Evolutionary conservation across 2,329 filamentous ascomycete species (phyloP).

Genomic region (Apiospora saccharicola): DNA sequence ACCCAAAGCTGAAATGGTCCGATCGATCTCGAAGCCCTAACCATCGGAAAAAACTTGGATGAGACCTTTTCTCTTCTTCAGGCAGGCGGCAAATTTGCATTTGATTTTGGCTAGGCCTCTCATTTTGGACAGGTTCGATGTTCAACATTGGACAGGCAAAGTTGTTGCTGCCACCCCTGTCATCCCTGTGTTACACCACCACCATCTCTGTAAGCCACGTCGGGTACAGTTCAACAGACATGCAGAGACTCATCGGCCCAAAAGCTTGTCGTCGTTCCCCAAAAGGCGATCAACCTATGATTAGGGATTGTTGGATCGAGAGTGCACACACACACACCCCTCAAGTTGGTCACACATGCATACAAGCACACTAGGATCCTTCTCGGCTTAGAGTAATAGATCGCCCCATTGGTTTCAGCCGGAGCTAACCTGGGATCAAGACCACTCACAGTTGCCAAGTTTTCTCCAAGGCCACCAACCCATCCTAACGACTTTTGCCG

Average conservation of each 20-base stretch:
- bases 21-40: not conserved
- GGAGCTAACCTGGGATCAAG: not conserved
- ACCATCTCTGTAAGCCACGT: constrained; percentile 9
- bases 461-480: not conserved
- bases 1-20: not conserved
- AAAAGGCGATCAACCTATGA: not conserved
- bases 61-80: not conserved
- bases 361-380: not conserved
- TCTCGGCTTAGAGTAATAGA: not conserved
- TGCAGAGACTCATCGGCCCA: not conserved
- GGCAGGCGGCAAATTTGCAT: not conserved
- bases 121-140: not conserved
- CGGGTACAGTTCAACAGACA: not conserved
- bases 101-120: not conserved
- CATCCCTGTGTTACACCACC: not conserved
- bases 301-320: not conserved
- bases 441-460: constrained; percentile 3
- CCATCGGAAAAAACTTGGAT: not conserved
- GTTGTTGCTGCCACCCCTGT: not conserved
- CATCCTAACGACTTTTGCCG: constrained; percentile 6
- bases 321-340: not conserved
- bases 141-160: not conserved
- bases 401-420: constrained; percentile 7
- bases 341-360: not conserved
- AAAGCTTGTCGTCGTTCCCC: constrained; percentile 8